These are phyloP conservation scores for Dioscorea dumetorum DNA, from an alignment of 106 monocot species.

Conservation along the genomic window DNA sequence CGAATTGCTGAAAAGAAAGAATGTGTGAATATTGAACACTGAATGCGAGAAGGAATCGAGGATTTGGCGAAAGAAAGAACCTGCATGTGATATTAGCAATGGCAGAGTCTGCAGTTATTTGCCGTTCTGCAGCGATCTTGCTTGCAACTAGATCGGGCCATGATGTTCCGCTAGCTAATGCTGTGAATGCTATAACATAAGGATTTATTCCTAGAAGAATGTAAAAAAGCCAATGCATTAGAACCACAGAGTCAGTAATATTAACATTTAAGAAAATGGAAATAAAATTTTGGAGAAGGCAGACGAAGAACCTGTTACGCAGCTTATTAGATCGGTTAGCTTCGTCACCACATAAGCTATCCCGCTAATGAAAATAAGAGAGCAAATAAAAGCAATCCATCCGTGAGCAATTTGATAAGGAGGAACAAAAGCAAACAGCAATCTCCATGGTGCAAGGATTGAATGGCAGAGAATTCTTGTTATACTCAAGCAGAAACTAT, in stretches of 20 bases:
- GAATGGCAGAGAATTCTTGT: slow-evolving; percentile 34
- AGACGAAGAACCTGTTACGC: slow-evolving; percentile 58
- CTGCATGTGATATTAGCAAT: slow-evolving; percentile 93
- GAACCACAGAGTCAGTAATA: not conserved
- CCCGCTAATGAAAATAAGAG: slow-evolving; percentile 59
- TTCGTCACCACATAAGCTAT: slow-evolving; percentile 76
- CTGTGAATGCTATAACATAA: slow-evolving; percentile 86
- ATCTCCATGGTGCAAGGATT: slow-evolving; percentile 55
- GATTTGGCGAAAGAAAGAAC: slow-evolving; percentile 8
- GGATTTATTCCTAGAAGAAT: slow-evolving; percentile 52
- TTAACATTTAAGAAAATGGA: not conserved
- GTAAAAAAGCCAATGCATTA: not conserved
- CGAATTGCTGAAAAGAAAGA: slow-evolving; percentile 45
- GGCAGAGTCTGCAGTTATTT: slow-evolving; percentile 75
- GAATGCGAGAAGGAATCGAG: not conserved
- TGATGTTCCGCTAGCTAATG: slow-evolving; percentile 71
- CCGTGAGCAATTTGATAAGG: slow-evolving; percentile 73
- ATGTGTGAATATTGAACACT: too few species aligned
- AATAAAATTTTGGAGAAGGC: not conserved
- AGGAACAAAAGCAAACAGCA: slow-evolving; percentile 74
- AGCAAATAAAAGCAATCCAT: slow-evolving; percentile 69
- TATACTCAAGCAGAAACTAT: slow-evolving; percentile 11
- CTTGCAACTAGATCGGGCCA: slow-evolving; percentile 93
- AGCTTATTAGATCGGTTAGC: slow-evolving; percentile 78
- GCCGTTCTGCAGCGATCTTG: slow-evolving; percentile 87